Evolutionary conservation across 805 yeast species (phyloP), one percentile per base, ranked within the genome.

Genomic region (Barnettozyma botsteinii): DNA sequence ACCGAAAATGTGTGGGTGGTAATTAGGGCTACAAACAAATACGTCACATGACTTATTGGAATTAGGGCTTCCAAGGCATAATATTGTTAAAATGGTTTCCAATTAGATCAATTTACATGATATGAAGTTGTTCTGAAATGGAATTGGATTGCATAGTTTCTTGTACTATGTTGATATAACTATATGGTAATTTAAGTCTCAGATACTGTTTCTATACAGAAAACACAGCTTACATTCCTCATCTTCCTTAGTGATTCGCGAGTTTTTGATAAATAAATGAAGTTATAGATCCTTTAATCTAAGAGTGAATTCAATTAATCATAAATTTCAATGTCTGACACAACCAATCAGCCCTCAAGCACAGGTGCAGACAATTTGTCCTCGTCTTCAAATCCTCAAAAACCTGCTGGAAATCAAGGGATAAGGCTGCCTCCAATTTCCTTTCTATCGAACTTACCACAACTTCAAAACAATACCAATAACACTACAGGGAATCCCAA

Each of bases 391-490:
- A 12, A 8, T 5, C 21, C 24, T 7, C 17, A 13, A 20, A 42
- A 45, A n/a, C n/a, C n/a, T 21, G 23, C 6, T 21, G 23, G 23
- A 4, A 24, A 13, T 13, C 42, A 38, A 8, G 51, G 48, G 3
- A 58, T 66, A 18, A 56, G 65, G 30, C 48, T 67, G 10, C 71
- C 72, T 10, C 69, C 71, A 1, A 62, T 67, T 13, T 65, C 70
- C 0, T 63, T 66, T 35, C 50, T 59, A 11, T 48, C 51, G 13
- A 49, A 44, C 11, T 31, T 50, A 13, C 46, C 49, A 13, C 36
- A 37, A 25, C 27, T 22, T n/a, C 30, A 27, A 31, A 26, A 31
- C 37, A 36, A 40, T 32, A 17, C 5, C 42, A 23, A 28, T 28
- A 29, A 28, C 22, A 27, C 8, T 21, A 15, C 24, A 13, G 18